Base-by-base conservation (phyloP, 345 rosid genomes). In the Hibiscus tridactylites region DNA sequence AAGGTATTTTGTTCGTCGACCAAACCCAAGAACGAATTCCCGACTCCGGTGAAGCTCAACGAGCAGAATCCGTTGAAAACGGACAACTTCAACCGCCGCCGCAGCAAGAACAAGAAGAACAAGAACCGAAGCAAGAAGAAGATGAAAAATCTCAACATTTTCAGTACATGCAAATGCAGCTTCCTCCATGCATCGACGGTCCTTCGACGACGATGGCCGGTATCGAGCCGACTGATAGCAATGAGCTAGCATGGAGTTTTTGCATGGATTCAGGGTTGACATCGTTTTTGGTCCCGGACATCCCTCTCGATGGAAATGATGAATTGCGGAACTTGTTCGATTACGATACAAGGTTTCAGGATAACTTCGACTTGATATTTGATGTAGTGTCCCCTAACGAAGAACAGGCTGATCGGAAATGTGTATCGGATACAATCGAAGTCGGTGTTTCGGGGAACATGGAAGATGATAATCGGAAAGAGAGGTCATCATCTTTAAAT, bases 321-420 rank as follows among this genome's bases (percentile, higher is more conserved):
- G 90, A 79, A 75, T 77, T 89, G 61, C 87, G 91, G 1, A 59
- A 88, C 82, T 71, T 88, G 74, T 83, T 88, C 44, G 80, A 83
- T 60, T 37, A 60, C 0, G 81, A 81, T 76, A 61, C 73, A 28
- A 93, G 91, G 9, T 92, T 95, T 10, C 93, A 85, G 71, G 97
- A 95, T 11, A 80, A 90, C 81, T 89, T 95, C 52, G 97, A 92
- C 82, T 73, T 80, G 65, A 77, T 91, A 54, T 95, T 95, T 35
- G 96, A 83, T 1, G 39, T 59, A 5, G 83, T 7, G 46, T 24
- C 6, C 29, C 47, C 12, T 16, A 61, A 9, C 2, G 77, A 63
- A 35, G 73, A 53, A 12, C 81, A 74, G 71, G 79, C 61, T 37
- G 65, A 67, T 50, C 39, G 21, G 13, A 81, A 74, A 0, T 49